Percentiles rank a stretch among this genome's conserved stretches.
phyloP scores from a whole-genome alignment of 2,329 filamentous ascomycete genomes.

The Verticillium nubilum region DNA sequence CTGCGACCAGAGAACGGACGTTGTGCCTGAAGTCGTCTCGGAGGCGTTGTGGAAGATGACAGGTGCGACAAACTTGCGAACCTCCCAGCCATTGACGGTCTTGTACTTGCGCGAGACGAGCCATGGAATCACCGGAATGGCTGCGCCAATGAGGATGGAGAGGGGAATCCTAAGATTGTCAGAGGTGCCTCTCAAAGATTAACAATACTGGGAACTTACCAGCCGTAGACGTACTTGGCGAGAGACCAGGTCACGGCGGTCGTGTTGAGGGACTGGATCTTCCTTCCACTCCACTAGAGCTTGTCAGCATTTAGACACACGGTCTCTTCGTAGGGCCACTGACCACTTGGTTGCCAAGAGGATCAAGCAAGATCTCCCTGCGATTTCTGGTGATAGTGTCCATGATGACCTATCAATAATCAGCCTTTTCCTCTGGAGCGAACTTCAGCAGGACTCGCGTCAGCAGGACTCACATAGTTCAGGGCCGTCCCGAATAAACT shows the following conservation, averaged over 20 bases:
- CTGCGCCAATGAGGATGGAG: slow-evolving; percentile 28
- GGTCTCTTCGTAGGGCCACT: not conserved
- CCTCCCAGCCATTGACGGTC: slow-evolving; percentile 9
- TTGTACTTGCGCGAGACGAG: slow-evolving; percentile 7
- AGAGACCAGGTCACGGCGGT: slow-evolving; percentile 20
- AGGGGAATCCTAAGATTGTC: slow-evolving; percentile 29
- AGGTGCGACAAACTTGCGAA: slow-evolving; percentile 6
- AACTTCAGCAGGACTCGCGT: slow-evolving; percentile 11
- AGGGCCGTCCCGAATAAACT: slow-evolving; percentile 34
- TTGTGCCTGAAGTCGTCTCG: slow-evolving; percentile 9
- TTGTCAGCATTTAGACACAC: not conserved
- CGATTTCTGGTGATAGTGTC: slow-evolving; percentile 37
- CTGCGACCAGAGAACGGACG: slow-evolving; percentile 9
- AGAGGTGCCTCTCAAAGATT: slow-evolving; percentile 27
- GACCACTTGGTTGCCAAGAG: slow-evolving; percentile 9
- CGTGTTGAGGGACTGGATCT: slow-evolving; percentile 40
- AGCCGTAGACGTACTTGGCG: slow-evolving; percentile 14
- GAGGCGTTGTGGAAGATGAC: slow-evolving; percentile 11
- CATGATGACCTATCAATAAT: slow-evolving; percentile 27
- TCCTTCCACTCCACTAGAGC: slow-evolving; percentile 37
- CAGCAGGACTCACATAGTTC: slow-evolving; percentile 27
- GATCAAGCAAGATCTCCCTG: slow-evolving; percentile 26
- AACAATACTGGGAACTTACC: slow-evolving; percentile 18
- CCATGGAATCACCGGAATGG: slow-evolving; percentile 4
- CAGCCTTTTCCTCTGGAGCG: not conserved